phyloP scores from a whole-genome alignment of 345 rosid species.

The Balakata baccata region DNA sequence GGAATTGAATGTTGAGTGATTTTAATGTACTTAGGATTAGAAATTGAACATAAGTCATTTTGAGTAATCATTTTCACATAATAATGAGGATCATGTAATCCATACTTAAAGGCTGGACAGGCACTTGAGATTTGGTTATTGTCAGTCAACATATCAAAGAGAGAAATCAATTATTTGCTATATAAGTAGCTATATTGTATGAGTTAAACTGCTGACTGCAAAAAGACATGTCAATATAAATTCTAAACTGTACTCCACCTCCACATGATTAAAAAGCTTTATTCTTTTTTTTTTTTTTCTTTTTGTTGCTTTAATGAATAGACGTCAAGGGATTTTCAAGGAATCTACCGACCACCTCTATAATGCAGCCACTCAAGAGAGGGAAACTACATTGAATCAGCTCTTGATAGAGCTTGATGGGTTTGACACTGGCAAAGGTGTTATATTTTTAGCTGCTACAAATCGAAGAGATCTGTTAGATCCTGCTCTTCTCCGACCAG shows the following conservation, averaged over 20 bases:
- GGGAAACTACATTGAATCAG: constrained; percentile 96
- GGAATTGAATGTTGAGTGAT: background rate
- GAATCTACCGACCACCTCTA: constrained; percentile 68
- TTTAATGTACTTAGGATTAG: background rate
- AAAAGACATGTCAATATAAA: background rate
- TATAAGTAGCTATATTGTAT: background rate
- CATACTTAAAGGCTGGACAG: background rate
- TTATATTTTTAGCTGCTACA: constrained; percentile 90
- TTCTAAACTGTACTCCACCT: background rate
- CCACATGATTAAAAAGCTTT: background rate
- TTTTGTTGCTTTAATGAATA: constrained; percentile 27
- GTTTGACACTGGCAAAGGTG: constrained; percentile 97
- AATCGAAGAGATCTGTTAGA: constrained; percentile 89
- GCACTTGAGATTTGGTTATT: background rate
- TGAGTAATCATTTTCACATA: background rate
- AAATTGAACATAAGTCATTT: background rate
- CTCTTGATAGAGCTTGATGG: constrained; percentile 95
- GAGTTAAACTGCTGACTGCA: background rate
- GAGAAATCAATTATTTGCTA: background rate
- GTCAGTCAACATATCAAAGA: background rate
- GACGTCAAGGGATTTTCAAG: constrained; percentile 90
- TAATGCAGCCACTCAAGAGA: constrained; percentile 94
- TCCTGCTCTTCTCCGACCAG: constrained; percentile 95
- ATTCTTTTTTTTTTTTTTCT: constrained; percentile 9
- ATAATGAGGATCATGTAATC: background rate